These are phyloP conservation scores for Curvularia hawaiiensis DNA, from an alignment of 2,329 filamentous ascomycete species.

Conservation along the genomic window DNA sequence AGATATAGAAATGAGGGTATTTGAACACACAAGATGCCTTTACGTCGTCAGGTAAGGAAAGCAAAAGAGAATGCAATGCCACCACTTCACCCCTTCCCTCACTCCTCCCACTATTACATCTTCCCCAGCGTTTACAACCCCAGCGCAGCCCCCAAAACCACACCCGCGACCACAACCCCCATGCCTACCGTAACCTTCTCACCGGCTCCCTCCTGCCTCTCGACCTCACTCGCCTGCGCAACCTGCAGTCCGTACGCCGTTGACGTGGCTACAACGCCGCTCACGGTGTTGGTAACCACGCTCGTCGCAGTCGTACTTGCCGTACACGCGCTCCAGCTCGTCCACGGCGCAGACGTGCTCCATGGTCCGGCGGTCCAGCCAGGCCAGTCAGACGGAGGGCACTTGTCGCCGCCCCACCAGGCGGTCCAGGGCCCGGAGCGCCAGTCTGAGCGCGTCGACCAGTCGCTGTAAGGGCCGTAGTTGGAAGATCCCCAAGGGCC, in stretches of 20 bases:
- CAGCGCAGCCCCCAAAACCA: slow-evolving; percentile 29
- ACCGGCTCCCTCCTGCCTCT: slow-evolving; percentile 7
- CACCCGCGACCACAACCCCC: slow-evolving; percentile 27
- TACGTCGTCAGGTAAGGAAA: not conserved
- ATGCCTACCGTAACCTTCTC: slow-evolving; percentile 26
- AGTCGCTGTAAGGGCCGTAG: slow-evolving; percentile 39
- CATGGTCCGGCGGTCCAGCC: slow-evolving; percentile 46
- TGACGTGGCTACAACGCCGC: slow-evolving; percentile 26
- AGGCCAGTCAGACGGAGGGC: slow-evolving; percentile 43
- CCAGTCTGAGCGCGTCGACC: slow-evolving; percentile 36
- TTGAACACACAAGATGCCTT: not conserved
- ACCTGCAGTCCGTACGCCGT: slow-evolving; percentile 42
- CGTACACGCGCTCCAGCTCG: slow-evolving; percentile 41
- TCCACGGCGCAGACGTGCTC: slow-evolving; percentile 45
- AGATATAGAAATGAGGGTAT: not conserved
- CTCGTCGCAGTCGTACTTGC: slow-evolving; percentile 40
- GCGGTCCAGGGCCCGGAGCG: slow-evolving; percentile 40
- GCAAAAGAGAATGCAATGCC: not conserved
- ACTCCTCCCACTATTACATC: not conserved
- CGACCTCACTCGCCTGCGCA: slow-evolving; percentile 30
- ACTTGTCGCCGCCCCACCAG: slow-evolving; percentile 43
- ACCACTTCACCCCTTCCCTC: not conserved
- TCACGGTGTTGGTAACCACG: slow-evolving; percentile 36
- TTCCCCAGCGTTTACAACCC: slow-evolving; percentile 21
- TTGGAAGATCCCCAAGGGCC: slow-evolving; percentile 35